These are phyloP conservation scores for Wickerhamomyces tratensis DNA, from an alignment of 805 yeast species.

Conservation along the genomic window DNA sequence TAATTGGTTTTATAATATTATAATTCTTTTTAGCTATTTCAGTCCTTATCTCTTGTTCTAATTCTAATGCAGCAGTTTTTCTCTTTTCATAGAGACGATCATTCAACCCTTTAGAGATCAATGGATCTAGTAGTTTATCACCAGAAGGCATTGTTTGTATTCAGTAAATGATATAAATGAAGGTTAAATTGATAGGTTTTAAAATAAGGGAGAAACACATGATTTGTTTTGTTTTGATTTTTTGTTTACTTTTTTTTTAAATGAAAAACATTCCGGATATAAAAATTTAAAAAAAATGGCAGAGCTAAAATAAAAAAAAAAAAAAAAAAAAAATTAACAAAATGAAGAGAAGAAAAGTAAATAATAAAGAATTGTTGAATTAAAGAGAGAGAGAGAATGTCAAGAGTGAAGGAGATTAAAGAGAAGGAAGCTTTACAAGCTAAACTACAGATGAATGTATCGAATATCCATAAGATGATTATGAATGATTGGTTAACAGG, in stretches of 20 bases:
- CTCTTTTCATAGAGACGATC: slow-evolving; percentile 74
- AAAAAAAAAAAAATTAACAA: too few relatives aligned
- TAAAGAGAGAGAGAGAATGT: not conserved
- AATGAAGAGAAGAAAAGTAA: too few relatives aligned
- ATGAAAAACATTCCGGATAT: too few relatives aligned
- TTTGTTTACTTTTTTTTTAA: too few relatives aligned
- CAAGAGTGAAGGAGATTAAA: not conserved
- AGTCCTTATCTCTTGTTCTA: slow-evolving; percentile 70
- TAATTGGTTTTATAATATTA: slow-evolving; percentile 47
- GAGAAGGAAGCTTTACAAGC: not conserved
- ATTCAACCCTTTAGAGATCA: slow-evolving; percentile 55
- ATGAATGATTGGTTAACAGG: not conserved
- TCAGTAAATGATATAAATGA: too few relatives aligned
- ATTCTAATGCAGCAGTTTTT: slow-evolving; percentile 66
- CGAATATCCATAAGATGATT: not conserved
- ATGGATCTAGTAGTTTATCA: slow-evolving; percentile 6
- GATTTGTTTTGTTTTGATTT: too few relatives aligned
- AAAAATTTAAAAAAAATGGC: too few relatives aligned
- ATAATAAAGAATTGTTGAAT: too few relatives aligned
- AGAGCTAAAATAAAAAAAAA: too few relatives aligned
- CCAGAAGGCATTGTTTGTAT: too few relatives aligned
- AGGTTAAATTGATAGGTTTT: too few relatives aligned
- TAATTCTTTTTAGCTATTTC: slow-evolving; percentile 52
- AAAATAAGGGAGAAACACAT: too few relatives aligned
- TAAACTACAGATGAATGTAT: not conserved